Conservation (phyloP, 306 rosid genomes). For the Luffa acutangula region DNA sequence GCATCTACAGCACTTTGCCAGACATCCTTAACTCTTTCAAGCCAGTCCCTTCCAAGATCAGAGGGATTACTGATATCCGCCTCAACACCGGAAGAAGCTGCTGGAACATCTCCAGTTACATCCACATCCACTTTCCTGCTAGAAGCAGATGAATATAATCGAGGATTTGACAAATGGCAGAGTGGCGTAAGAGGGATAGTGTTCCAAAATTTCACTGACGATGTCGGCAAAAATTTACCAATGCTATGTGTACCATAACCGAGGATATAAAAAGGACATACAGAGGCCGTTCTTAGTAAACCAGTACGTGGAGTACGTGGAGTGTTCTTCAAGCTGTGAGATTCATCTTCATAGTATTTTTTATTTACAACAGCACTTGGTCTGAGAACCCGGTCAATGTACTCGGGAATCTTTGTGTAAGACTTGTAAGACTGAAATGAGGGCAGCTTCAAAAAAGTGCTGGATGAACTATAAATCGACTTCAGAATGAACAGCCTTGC, state of each 20-base stretch:
- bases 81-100: slow-evolving; percentile 43
- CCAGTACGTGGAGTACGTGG: slow-evolving; percentile 7
- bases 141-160: slow-evolving; percentile 32
- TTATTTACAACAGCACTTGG: slow-evolving; percentile 14
- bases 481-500: slow-evolving; percentile 37
- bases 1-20: slow-evolving; percentile 57
- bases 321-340: slow-evolving; percentile 5
- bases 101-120: slow-evolving; percentile 28
- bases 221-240: slow-evolving; percentile 18
- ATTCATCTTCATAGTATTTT: slow-evolving; percentile 14
- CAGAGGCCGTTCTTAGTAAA: slow-evolving; percentile 12
- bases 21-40: slow-evolving; percentile 39
- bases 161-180: slow-evolving; percentile 17
- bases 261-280: slow-evolving; percentile 11
- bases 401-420: slow-evolving; percentile 14
- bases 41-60: slow-evolving; percentile 38
- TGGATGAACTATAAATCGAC: slow-evolving; percentile 20
- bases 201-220: slow-evolving; percentile 11
- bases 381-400: slow-evolving; percentile 15
- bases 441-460: slow-evolving; percentile 14
- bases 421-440: slow-evolving; percentile 15
- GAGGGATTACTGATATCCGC: slow-evolving; percentile 21
- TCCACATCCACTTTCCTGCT: slow-evolving; percentile 34
- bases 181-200: slow-evolving; percentile 23
- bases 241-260: slow-evolving; percentile 13